Base-by-base conservation (phyloP, 2,329 filamentous ascomycete species). In the Cordyceps tenuipes region DNA sequence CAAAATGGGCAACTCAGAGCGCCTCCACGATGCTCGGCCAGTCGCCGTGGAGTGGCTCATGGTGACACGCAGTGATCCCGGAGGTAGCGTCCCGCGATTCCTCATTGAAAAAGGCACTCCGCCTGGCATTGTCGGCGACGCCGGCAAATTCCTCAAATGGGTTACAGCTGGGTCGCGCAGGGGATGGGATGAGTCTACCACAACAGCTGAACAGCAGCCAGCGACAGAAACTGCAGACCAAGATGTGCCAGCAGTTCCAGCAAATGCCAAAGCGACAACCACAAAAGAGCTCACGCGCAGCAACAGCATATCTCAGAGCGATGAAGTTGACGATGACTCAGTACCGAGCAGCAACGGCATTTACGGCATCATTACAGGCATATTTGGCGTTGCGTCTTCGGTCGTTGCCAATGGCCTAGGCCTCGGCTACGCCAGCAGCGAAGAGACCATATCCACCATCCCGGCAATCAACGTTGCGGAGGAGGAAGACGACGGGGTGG, bases 31-130 rank as follows among this genome's bases (percentile, higher is more conserved):
- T 10, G 69, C 74, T 5, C 69, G 65, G 1, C 69, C 75, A n/a
- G 76, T 72, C 31, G 73, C 77, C 29, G 70, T 96, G 1, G 91
- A 96, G 71, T 96, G 91, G 91, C 82, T 94, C 62, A 96, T 96
- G 91, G 84, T 96, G 19, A 96, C 91, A 1, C 81, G 91, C 53
- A 93, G 89, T 70, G 91, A 96, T 66, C 91, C 91, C 3, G 91
- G 91, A 12, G 91, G 91, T 57, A 93, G 85, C 62, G 91, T 96
- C 19, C 91, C 91, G 1, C 82, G 89, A 15, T 96, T 94, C 74
- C 86, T 96, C 81, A 90, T 96, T n/a, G 91, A 96, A 68, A 86
- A 90, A 69, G 90, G 89, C 34, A 96, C 91, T 0, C 91, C 91
- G 0, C 84, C 81, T 12, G 89, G 89, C 41, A 94, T 96, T 66